Percentiles rank a stretch among this genome's conserved stretches.
Evolutionary conservation across 495 filamentous ascomycete genomes (phyloP).

Genomic region (Penicillium steckii): DNA sequence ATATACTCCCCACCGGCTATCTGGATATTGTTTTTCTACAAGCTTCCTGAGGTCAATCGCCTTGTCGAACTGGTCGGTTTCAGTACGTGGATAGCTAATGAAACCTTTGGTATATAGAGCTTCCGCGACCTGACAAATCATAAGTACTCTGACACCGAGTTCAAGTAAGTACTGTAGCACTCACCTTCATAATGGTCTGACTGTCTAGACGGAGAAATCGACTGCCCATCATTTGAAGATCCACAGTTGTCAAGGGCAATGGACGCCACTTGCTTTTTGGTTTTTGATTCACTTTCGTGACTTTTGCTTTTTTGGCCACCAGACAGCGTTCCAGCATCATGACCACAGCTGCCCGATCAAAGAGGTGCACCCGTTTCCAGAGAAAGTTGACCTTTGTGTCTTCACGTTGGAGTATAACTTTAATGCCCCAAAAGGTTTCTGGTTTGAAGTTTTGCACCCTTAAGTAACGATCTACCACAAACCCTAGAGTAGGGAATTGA

Average conservation of each 20-base stretch:
- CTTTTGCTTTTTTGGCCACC: conserved; percentile 69
- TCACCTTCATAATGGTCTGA: conserved; percentile 77
- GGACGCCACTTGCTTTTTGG: conserved; percentile 94
- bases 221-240: conserved; percentile 95
- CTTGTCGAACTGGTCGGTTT: conserved; percentile 93
- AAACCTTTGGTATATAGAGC: conserved; percentile 90
- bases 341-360: conserved; percentile 79
- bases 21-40: conserved; percentile 79
- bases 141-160: conserved; percentile 87
- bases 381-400: conserved; percentile 78
- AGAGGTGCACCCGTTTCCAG: conserved; percentile 81
- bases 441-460: conserved; percentile 90
- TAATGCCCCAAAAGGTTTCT: conserved; percentile 90
- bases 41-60: conserved; percentile 81
- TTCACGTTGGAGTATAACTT: conserved; percentile 75
- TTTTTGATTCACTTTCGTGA: conserved; percentile 81
- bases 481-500: conserved; percentile 95
- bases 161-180: conserved; percentile 74
- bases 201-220: conserved; percentile 81
- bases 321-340: conserved; percentile 87
- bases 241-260: conserved; percentile 92
- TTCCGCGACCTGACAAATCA: conserved; percentile 59
- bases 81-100: conserved; percentile 95
- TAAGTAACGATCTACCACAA: conserved; percentile 94
- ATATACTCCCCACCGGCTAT: conserved; percentile 75